Evolutionary conservation across 345 rosid genomes (phyloP).

Genomic region (Erysimum cheiranthoides): DNA sequence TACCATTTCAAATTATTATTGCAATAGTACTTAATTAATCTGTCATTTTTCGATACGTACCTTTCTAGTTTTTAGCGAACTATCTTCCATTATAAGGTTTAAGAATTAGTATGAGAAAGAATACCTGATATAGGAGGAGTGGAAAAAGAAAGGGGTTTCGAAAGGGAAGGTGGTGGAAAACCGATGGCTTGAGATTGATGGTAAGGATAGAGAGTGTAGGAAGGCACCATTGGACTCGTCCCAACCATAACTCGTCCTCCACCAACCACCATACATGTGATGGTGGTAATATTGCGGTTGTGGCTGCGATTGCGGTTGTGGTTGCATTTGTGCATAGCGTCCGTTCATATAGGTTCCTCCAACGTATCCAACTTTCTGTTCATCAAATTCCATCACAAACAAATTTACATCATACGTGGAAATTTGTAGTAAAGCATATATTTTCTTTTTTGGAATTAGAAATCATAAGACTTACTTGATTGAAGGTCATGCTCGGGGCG

Average conservation of each 20-base stretch:
- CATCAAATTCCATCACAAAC: slow-evolving; percentile 6
- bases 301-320: no score
- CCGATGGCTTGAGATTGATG: slow-evolving; percentile 84
- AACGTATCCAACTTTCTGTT: slow-evolving; percentile 69
- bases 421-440: no score
- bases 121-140: slow-evolving; percentile 64
- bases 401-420: not conserved
- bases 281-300: slow-evolving; percentile 43
- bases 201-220: slow-evolving; percentile 75
- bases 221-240: slow-evolving; percentile 77
- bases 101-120: not conserved
- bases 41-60: not conserved
- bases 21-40: not conserved
- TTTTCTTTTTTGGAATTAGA: not conserved
- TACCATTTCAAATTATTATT: not conserved
- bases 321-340: slow-evolving; percentile 51
- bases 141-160: slow-evolving; percentile 64
- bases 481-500: slow-evolving; percentile 65
- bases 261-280: slow-evolving; percentile 39
- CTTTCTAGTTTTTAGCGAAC: no score
- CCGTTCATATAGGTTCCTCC: slow-evolving; percentile 83
- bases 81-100: not conserved
- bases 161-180: slow-evolving; percentile 66
- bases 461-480: slow-evolving; percentile 59
- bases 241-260: slow-evolving; percentile 70